Evolutionary conservation across 2,329 filamentous ascomycete genomes (phyloP).

Genomic region (Rutstroemia sp.): DNA sequence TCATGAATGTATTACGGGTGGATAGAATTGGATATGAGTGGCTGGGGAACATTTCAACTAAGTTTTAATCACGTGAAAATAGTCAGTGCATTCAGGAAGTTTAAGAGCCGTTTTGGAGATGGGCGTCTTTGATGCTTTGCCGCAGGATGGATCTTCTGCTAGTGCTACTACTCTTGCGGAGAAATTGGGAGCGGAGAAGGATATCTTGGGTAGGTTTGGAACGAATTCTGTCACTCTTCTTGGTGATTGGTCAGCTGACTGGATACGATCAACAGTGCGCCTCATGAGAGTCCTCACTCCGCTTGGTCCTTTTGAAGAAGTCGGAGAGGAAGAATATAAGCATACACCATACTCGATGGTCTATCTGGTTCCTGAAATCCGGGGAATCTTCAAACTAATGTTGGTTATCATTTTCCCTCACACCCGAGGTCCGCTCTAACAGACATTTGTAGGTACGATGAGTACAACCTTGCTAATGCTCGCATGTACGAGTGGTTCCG

Average conservation of each 20-base stretch:
- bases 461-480: constrained; percentile 13
- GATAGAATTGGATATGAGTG: not conserved
- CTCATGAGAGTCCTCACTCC: constrained; percentile 18
- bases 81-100: constrained; percentile 9
- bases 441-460: constrained; percentile 17
- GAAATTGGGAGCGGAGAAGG: constrained; percentile 19
- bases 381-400: constrained; percentile 15
- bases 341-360: constrained; percentile 20
- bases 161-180: constrained; percentile 15
- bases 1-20: not conserved
- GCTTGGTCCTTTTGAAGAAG: constrained; percentile 17
- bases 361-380: constrained; percentile 15
- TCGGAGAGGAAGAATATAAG: constrained; percentile 16
- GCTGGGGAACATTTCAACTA: not conserved
- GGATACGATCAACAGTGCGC: constrained; percentile 14
- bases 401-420: not conserved
- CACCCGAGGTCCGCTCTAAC: not conserved
- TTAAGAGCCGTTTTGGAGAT: constrained; percentile 19
- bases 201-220: constrained; percentile 17
- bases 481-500: constrained; percentile 21
- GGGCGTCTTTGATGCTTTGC: constrained; percentile 21
- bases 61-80: constrained; percentile 2
- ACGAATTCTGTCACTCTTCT: not conserved
- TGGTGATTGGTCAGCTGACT: not conserved
- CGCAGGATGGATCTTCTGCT: constrained; percentile 14